Conservation (phyloP, 2,329 filamentous ascomycete species). For the Phyllachora maydis region DNA sequence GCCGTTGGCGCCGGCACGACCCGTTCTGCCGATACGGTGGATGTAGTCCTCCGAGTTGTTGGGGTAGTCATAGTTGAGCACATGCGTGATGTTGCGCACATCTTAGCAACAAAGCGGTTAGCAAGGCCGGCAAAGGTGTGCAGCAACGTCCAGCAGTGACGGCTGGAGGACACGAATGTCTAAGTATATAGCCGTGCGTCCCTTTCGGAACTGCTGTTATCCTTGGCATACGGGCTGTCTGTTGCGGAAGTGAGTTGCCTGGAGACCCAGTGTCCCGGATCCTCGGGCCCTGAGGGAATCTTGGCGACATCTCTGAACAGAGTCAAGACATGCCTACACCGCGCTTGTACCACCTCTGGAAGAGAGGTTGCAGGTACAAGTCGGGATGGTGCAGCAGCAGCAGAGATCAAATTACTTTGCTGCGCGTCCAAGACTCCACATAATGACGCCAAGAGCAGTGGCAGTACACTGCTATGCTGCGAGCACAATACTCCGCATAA, state of each 20-base stretch:
- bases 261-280: conserved; percentile 30
- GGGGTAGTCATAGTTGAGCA: conserved; percentile 99
- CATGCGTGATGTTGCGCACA: conserved; percentile 99
- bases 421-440: too few species aligned
- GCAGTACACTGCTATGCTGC: conserved; percentile 48
- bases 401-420: too few species aligned
- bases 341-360: conserved; percentile 53
- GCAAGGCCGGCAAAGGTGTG: conserved; percentile 35
- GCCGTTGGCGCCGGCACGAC: conserved; percentile 82
- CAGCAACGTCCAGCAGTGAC: conserved; percentile 41
- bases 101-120: conserved; percentile 74
- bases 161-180: conserved; percentile 17
- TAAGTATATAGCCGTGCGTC: conserved; percentile 28
- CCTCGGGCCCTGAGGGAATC: conserved; percentile 34
- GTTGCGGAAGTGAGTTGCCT: conserved; percentile 34
- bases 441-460: too few species aligned
- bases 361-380: conserved; percentile 42
- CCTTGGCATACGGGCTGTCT: conserved; percentile 37
- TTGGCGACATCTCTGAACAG: conserved; percentile 49
- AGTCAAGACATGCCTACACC: conserved; percentile 64
- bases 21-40: conserved; percentile 89
- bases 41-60: conserved; percentile 99
- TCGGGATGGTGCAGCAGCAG: too few species aligned
- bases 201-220: conserved; percentile 27
- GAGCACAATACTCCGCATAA: conserved; percentile 75